Evolutionary conservation across 2,329 filamentous ascomycete species (phyloP).

Genomic region (Pseudogymnoascus sp.): DNA sequence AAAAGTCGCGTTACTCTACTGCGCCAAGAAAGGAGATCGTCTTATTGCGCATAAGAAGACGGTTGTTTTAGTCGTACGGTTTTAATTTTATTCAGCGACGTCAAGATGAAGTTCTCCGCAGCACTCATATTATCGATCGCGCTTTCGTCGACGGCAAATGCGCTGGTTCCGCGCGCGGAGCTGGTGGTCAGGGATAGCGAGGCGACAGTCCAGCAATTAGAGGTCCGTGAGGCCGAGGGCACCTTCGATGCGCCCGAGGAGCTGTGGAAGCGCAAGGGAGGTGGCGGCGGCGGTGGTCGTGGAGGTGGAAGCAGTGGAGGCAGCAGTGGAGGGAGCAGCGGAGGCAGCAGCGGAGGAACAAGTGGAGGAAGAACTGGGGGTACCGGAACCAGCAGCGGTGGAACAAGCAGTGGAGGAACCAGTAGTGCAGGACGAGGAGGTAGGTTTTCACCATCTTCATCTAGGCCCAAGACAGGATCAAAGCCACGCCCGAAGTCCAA

Average conservation of each 20-base stretch:
- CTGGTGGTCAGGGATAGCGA: background rate
- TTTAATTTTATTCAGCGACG: background rate
- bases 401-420: background rate
- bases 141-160: background rate
- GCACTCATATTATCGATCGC: constrained; percentile 7
- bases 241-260: constrained; percentile 31
- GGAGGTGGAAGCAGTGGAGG: constrained; percentile 29
- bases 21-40: background rate
- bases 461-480: constrained; percentile 5
- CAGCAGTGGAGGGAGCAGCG: background rate
- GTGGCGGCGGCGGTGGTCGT: constrained; percentile 48
- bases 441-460: constrained; percentile 13
- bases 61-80: background rate
- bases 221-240: background rate
- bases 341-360: background rate
- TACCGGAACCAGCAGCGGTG: background rate
- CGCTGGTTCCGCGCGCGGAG: background rate
- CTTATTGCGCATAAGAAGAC: background rate
- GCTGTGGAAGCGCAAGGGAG: constrained; percentile 56
- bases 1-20: background rate
- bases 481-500: background rate
- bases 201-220: background rate
- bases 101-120: constrained; percentile 8
- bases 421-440: background rate
- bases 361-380: background rate